A percentile compares a stretch with the other conserved stretches of the same genome.
phyloP scores from a whole-genome alignment of 345 rosid genomes.

The Hevea brasiliensis region DNA sequence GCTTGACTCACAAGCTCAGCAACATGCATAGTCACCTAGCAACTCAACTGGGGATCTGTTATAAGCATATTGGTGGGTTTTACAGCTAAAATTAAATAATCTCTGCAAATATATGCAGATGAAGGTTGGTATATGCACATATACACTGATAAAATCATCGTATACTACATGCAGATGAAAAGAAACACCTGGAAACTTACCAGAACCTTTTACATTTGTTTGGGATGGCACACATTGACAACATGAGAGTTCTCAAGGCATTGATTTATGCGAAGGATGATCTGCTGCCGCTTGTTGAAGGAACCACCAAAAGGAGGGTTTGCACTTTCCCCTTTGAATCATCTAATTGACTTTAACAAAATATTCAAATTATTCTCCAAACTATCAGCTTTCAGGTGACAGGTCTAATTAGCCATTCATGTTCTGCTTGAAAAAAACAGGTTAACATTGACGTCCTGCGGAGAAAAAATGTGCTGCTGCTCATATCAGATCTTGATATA shows the following conservation, averaged over 20 bases:
- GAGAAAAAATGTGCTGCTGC: conserved; percentile 32
- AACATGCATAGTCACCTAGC: conserved; percentile 45
- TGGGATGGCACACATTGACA: conserved; percentile 41
- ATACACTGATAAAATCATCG: background rate
- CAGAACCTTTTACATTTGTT: conserved; percentile 37
- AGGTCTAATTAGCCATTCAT: background rate
- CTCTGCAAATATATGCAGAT: background rate
- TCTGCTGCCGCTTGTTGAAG: conserved; percentile 43
- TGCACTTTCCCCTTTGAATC: conserved; percentile 2
- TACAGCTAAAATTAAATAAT: background rate
- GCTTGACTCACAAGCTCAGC: conserved; percentile 44
- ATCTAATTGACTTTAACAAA: background rate
- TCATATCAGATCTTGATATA: conserved; percentile 30
- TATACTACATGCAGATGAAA: conserved; percentile 36
- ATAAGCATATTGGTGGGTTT: conserved; percentile 43
- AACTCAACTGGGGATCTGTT: conserved; percentile 36
- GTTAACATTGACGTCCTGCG: conserved; percentile 28
- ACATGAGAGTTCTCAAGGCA: conserved; percentile 46
- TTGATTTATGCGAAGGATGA: conserved; percentile 46
- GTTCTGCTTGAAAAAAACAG: conserved; percentile 1
- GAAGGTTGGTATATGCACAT: background rate
- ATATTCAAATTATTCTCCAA: too few relatives aligned
- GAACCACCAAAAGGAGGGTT: conserved; percentile 43
- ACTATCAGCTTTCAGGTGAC: too few relatives aligned
- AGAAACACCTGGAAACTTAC: conserved; percentile 30